These are phyloP conservation scores for Comarum palustre DNA, from an alignment of 306 rosid genomes.

Conservation along the genomic window DNA sequence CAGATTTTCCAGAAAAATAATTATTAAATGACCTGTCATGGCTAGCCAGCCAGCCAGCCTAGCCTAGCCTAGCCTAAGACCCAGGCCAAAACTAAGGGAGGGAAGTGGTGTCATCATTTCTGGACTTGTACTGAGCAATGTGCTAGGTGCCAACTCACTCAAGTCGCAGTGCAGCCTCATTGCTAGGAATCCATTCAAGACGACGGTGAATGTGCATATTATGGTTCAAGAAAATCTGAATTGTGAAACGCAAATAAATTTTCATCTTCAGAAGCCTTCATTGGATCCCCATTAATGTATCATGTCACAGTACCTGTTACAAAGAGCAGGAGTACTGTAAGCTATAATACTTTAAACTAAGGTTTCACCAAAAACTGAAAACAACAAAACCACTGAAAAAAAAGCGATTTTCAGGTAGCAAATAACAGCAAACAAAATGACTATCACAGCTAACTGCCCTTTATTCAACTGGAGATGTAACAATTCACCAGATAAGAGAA, in stretches of 20 bases:
- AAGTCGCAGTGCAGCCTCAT: slow-evolving; percentile 13
- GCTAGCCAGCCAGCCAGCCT: slow-evolving; percentile 3
- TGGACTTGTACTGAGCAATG: not conserved
- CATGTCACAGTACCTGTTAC: slow-evolving; percentile 59
- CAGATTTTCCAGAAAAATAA: not conserved
- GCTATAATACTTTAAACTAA: not conserved
- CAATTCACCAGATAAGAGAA: not conserved
- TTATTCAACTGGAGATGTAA: not conserved
- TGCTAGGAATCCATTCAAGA: slow-evolving; percentile 15
- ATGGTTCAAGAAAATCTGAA: slow-evolving; percentile 49
- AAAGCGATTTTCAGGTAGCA: slow-evolving; percentile 2
- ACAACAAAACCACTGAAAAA: not conserved
- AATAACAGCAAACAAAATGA: not conserved
- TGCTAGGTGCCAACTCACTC: slow-evolving; percentile 1
- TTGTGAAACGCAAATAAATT: slow-evolving; percentile 50
- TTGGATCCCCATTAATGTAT: slow-evolving; percentile 56
- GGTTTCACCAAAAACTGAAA: not conserved
- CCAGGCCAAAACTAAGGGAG: not conserved
- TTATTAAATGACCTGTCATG: not conserved
- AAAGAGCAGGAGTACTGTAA: slow-evolving; percentile 13
- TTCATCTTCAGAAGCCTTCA: slow-evolving; percentile 70
- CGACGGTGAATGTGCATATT: not conserved
- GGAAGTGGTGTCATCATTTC: not conserved
- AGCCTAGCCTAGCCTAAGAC: not conserved
- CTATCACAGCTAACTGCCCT: not conserved